Evolutionary conservation across 805 yeast species (phyloP).

Genomic region (Candida bentonensis): DNA sequence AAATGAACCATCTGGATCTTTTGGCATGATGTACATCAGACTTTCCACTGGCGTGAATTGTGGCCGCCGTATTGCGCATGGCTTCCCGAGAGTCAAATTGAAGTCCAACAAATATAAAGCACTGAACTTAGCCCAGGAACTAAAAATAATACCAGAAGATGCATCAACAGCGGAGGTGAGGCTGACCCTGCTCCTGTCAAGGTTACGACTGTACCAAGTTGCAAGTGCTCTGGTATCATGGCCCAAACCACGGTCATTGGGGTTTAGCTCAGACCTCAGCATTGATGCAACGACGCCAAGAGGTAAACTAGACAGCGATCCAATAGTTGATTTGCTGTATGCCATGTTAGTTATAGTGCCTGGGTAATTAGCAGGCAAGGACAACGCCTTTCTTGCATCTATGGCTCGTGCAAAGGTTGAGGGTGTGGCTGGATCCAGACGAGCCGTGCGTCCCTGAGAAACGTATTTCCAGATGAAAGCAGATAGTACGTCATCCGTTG

Average conservation of each 20-base stretch:
- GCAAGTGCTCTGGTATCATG: constrained; percentile 3
- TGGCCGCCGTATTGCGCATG: constrained; percentile 7
- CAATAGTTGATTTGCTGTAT: neutral
- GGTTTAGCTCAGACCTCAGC: constrained; percentile 5
- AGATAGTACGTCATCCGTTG: neutral
- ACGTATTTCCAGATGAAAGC: neutral
- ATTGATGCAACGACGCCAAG: constrained; percentile 5
- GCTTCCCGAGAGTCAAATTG: constrained; percentile 7
- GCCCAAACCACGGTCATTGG: neutral
- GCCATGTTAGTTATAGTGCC: constrained; percentile 8
- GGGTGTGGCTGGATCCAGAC: neutral
- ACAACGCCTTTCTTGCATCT: constrained; percentile 3
- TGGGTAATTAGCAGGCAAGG: constrained; percentile 4
- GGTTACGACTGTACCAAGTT: neutral
- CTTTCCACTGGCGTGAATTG: constrained; percentile 8
- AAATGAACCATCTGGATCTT: constrained; percentile 7
- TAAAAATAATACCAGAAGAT: constrained; percentile 5
- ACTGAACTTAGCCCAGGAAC: constrained; percentile 10
- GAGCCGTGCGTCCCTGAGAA: neutral
- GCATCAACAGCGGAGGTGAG: constrained; percentile 3
- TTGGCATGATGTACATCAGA: constrained; percentile 8
- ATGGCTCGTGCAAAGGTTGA: constrained; percentile 6
- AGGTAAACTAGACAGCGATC: constrained; percentile 2
- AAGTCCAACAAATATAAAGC: constrained; percentile 6
- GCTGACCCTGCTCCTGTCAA: neutral